phyloP scores from a whole-genome alignment of 1,284 basidiomycete genomes.

The Moesziomyces antarcticus region DNA sequence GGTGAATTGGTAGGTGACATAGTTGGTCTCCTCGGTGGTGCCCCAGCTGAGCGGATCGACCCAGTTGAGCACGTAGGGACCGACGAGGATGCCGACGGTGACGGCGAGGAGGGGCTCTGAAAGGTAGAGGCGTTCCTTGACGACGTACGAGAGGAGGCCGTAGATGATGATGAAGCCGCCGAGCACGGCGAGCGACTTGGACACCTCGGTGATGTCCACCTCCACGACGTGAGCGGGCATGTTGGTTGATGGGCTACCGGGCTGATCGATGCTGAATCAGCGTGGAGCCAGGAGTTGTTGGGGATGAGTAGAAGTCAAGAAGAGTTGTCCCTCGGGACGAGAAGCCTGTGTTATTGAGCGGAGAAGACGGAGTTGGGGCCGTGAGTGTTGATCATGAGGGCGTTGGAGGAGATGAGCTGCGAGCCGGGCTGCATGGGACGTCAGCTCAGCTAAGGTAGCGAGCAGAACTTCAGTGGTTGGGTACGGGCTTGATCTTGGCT shows the following conservation, averaged over 20 bases:
- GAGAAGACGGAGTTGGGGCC: constrained; percentile 21
- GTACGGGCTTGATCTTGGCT: constrained; percentile 1
- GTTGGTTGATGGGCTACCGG: neutral
- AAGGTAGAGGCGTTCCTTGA: constrained; percentile 64
- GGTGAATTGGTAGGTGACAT: constrained; percentile 68
- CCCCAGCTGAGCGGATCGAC: constrained; percentile 63
- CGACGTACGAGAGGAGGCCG: constrained; percentile 63
- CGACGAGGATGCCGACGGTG: constrained; percentile 61
- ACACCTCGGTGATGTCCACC: constrained; percentile 59
- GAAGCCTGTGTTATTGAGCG: constrained; percentile 40
- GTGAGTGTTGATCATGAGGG: constrained; percentile 23
- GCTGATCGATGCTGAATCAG: constrained; percentile 5
- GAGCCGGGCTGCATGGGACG: constrained; percentile 29
- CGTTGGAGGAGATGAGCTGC: constrained; percentile 10
- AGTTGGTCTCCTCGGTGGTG: constrained; percentile 41
- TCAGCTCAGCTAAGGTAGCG: constrained; percentile 9
- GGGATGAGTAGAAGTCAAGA: neutral
- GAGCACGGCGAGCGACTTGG: constrained; percentile 60
- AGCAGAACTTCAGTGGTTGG: constrained; percentile 26
- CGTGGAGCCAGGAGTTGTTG: neutral
- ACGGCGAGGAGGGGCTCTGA: constrained; percentile 65
- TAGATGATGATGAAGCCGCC: constrained; percentile 66
- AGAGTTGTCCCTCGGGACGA: constrained; percentile 23
- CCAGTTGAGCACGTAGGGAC: constrained; percentile 65
- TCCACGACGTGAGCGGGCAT: constrained; percentile 54